A percentile compares a stretch with the other conserved stretches of the same genome.
phyloP scores from a whole-genome alignment of 495 filamentous ascomycete genomes.

The Cercophora sp. region DNA sequence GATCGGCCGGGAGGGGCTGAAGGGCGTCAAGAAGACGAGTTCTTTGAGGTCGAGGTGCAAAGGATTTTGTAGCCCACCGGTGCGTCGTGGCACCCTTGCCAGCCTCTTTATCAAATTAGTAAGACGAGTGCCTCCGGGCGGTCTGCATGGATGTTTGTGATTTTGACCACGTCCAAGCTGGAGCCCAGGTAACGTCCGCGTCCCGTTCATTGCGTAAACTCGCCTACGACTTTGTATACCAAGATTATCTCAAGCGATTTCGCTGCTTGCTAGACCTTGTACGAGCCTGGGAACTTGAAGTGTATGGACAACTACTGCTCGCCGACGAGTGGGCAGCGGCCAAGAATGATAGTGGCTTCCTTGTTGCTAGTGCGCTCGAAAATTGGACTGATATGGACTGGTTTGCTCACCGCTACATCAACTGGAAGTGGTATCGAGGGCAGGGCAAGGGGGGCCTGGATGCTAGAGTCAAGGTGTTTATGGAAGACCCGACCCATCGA shows the following conservation, averaged over 20 bases:
- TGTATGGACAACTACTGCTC: not conserved
- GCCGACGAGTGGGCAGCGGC: not conserved
- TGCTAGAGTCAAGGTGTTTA: not conserved
- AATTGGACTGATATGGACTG: not conserved
- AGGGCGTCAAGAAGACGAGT: no score
- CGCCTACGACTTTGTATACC: slow-evolving; percentile 2
- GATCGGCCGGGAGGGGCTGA: no score
- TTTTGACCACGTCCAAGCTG: no score
- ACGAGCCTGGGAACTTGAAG: not conserved
- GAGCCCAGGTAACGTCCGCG: no score
- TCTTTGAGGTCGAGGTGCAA: no score
- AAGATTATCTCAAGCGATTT: slow-evolving; percentile 2
- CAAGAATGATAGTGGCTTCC: not conserved
- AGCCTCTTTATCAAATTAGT: no score
- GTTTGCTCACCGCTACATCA: slow-evolving; percentile 1
- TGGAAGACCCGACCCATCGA: not conserved
- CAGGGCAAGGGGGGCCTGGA: not conserved
- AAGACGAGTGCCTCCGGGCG: no score
- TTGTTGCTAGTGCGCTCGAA: not conserved
- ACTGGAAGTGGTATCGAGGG: not conserved
- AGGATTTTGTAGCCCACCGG: no score
- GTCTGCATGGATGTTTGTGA: no score
- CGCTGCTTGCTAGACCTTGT: not conserved
- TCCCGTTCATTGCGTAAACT: no score
- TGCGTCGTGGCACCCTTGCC: no score